phyloP scores from a whole-genome alignment of 139 green algal genomes.

The Desmodesmus armatus region DNA sequence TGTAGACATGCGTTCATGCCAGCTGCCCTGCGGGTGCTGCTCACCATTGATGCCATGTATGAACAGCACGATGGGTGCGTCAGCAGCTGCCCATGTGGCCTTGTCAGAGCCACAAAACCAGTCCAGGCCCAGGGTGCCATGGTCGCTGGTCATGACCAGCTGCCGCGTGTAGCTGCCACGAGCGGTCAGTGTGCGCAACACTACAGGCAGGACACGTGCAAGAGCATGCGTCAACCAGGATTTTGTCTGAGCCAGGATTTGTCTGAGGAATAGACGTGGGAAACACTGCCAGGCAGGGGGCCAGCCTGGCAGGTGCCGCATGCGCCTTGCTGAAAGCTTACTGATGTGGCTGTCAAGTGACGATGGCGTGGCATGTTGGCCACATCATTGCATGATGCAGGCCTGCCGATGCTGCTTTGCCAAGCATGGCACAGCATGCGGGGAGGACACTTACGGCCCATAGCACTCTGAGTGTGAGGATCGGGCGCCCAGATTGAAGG shows the following conservation, averaged over 20 bases:
- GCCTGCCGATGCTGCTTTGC: background rate
- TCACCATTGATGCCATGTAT: slow-evolving; percentile 73
- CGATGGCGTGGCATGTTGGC: no score
- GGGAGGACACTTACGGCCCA: slow-evolving; percentile 16
- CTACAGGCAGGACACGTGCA: slow-evolving; percentile 14
- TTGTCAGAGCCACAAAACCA: slow-evolving; percentile 71
- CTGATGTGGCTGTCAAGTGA: no score
- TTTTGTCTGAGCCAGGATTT: background rate
- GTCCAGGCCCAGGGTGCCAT: slow-evolving; percentile 74
- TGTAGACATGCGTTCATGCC: no score
- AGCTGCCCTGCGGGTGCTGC: no score
- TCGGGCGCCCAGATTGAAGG: slow-evolving; percentile 31
- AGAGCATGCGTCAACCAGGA: background rate
- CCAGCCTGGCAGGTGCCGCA: no score
- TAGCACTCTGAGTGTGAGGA: slow-evolving; percentile 35
- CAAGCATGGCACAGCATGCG: background rate
- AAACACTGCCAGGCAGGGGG: background rate
- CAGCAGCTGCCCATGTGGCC: slow-evolving; percentile 23
- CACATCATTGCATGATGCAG: no score
- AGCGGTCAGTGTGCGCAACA: slow-evolving; percentile 42
- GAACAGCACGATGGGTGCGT: slow-evolving; percentile 64
- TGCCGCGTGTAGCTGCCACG: slow-evolving; percentile 61
- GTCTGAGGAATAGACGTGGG: background rate
- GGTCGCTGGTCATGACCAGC: slow-evolving; percentile 60
- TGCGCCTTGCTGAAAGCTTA: no score